Base-by-base conservation (phyloP, 2,329 filamentous ascomycete species). In the Neonectria sp. region DNA sequence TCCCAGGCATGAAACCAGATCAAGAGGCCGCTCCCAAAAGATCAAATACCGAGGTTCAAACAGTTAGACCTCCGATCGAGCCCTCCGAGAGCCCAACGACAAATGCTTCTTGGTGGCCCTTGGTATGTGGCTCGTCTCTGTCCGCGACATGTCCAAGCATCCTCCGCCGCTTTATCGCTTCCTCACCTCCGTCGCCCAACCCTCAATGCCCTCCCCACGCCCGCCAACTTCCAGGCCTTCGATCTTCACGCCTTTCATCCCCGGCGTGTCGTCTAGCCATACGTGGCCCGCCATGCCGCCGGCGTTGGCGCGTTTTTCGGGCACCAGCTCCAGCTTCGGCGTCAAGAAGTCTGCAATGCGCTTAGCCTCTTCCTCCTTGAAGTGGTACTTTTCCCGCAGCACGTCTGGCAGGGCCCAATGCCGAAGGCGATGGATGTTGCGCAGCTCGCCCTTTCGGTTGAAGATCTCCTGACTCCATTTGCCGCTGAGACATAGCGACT, bases 391-490 rank as follows among this genome's bases (percentile, higher is more conserved):
- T 82, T 99, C 96, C 68, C 92, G 90, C 35, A 99, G 86, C 2
- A 99, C 96, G 76, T 98, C 95, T 0, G 95, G 90, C 6, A 99
- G 85, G 0, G 95, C 95, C 96, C 96, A 99, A 82, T 98, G 95
- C 59, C 96, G 93, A 70, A 99, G 88, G 51, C 96, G 90, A 81
- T 98, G 96, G 76, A 99, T 99, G 83, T 99, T 98, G 65, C 96
- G 93, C 43, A 99, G 89, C 80, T 99, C 96, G 74, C 96, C 96
- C 82, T 97, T 97, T 73, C 96, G 91, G 80, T 98, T 98, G 86
- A 99, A 99, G 70, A 99, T 99, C 80, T 98, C 96, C 81, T 98
- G 95, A 15, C 92, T 95, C 96, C 96, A 98, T 82, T 98, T 98
- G 58, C 96, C 96, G 1, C 93, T 92, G 61, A 97, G 88, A 81